A percentile compares a stretch with the other conserved stretches of the same genome.
These are phyloP conservation scores for Lactifluus pinguis DNA, from an alignment of 768 basidiomycete species.

Conservation along the genomic window DNA sequence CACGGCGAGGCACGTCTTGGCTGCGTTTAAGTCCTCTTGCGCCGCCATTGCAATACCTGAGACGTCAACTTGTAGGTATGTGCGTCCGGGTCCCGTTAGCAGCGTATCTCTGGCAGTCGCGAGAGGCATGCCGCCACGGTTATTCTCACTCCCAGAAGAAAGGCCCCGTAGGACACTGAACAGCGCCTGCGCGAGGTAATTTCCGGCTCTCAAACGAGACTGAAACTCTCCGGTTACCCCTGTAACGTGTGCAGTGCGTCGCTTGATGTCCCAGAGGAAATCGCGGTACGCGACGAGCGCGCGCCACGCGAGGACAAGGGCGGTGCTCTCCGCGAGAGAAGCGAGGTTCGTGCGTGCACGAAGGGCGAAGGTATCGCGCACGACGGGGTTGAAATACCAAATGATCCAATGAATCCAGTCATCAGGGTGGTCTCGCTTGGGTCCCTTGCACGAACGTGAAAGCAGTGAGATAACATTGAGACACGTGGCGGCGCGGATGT, in stretches of 20 bases:
- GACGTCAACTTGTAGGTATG: not conserved
- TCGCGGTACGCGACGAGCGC: slow-evolving; percentile 2
- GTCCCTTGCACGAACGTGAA: not conserved
- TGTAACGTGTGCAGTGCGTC: not conserved
- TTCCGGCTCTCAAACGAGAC: not conserved
- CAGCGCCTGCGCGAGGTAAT: not conserved
- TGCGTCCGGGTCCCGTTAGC: not conserved
- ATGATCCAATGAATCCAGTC: slow-evolving; percentile 3
- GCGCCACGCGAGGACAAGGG: slow-evolving; percentile 4
- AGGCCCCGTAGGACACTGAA: not conserved
- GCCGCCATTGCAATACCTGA: not conserved
- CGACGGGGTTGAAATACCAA: slow-evolving; percentile 2
- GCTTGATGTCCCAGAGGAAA: not conserved
- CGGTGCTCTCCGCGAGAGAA: not conserved
- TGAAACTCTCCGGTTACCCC: no score
- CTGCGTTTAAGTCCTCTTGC: not conserved
- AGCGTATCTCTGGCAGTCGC: not conserved
- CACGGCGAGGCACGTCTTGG: slow-evolving; percentile 6
- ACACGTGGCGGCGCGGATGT: not conserved
- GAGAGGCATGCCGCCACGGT: not conserved
- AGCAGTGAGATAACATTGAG: slow-evolving; percentile 1
- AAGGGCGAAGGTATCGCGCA: not conserved
- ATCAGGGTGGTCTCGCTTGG: not conserved
- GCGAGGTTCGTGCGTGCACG: not conserved
- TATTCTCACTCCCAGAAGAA: not conserved